phyloP scores from a whole-genome alignment of 176 grass and related monocot species.

The Puccinellia tenuiflora region DNA sequence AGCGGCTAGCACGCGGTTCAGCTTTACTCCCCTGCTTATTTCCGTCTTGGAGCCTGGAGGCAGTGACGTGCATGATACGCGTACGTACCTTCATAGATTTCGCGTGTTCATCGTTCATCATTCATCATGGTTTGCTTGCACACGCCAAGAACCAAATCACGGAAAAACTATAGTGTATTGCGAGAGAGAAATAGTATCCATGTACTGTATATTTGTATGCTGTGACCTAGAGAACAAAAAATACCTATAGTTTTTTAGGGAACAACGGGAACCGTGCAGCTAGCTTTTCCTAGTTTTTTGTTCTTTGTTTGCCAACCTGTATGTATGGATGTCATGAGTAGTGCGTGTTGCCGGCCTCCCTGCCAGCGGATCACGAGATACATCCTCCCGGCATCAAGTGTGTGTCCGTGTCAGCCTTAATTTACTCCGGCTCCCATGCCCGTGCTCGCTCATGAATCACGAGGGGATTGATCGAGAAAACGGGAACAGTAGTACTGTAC shows the following conservation, averaged over 20 bases:
- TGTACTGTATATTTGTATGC: not conserved
- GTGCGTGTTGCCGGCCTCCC: not conserved
- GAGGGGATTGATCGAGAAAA: not conserved
- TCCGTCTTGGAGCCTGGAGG: not conserved
- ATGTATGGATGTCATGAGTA: no score
- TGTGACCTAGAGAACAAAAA: not conserved
- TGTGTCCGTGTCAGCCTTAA: not conserved
- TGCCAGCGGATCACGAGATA: constrained; percentile 6
- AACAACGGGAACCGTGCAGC: no score
- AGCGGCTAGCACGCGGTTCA: not conserved
- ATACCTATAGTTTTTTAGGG: not conserved
- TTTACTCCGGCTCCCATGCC: not conserved
- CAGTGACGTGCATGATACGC: not conserved
- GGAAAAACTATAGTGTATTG: not conserved
- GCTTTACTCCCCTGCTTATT: not conserved
- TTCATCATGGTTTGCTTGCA: not conserved
- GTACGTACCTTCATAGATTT: not conserved
- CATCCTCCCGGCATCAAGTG: not conserved
- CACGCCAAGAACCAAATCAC: not conserved
- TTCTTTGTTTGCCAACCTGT: no score
- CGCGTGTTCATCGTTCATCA: not conserved
- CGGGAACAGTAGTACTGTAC: no score
- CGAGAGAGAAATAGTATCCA: not conserved
- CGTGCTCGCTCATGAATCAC: not conserved
- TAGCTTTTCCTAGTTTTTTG: not conserved